Evolutionary conservation across 2,329 filamentous ascomycete species (phyloP).

Genomic region (Cordyceps cateniannulata): DNA sequence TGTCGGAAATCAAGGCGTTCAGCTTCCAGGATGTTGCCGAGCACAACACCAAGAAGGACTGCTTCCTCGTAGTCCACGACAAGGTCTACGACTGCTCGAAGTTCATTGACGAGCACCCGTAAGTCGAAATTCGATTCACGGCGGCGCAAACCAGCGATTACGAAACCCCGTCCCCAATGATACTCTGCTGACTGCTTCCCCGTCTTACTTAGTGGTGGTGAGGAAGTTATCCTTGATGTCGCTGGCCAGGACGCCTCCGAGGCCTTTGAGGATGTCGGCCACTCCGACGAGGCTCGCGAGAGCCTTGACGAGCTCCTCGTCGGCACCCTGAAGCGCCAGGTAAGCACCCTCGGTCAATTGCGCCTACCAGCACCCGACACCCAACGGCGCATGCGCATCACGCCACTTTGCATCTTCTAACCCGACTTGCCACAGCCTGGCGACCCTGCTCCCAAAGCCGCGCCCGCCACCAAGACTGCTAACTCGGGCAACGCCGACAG

Average conservation of each 20-base stretch:
- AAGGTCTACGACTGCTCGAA: slow-evolving; percentile 87
- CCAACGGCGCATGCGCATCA: neutral
- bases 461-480: slow-evolving; percentile 41
- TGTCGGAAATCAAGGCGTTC: slow-evolving; percentile 40
- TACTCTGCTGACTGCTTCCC: neutral
- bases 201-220: slow-evolving; percentile 67
- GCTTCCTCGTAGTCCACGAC: slow-evolving; percentile 88
- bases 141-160: neutral
- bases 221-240: slow-evolving; percentile 95
- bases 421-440: slow-evolving; percentile 50
- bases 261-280: slow-evolving; percentile 97
- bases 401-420: neutral
- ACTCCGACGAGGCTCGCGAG: slow-evolving; percentile 97
- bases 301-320: slow-evolving; percentile 73
- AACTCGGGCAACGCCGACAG: slow-evolving; percentile 42
- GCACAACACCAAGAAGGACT: slow-evolving; percentile 90
- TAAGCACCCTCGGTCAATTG: slow-evolving; percentile 36
- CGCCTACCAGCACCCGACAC: neutral
- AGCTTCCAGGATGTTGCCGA: slow-evolving; percentile 76
- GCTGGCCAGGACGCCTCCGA: slow-evolving; percentile 94
- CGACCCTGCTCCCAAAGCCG: slow-evolving; percentile 67
- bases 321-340: slow-evolving; percentile 73
- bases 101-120: slow-evolving; percentile 97
- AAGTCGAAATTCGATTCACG: slow-evolving; percentile 30
- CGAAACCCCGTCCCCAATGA: neutral